Percentiles rank a stretch among this genome's conserved stretches.
phyloP scores from a whole-genome alignment of 768 basidiomycete species.

The Psilocybe sp. region DNA sequence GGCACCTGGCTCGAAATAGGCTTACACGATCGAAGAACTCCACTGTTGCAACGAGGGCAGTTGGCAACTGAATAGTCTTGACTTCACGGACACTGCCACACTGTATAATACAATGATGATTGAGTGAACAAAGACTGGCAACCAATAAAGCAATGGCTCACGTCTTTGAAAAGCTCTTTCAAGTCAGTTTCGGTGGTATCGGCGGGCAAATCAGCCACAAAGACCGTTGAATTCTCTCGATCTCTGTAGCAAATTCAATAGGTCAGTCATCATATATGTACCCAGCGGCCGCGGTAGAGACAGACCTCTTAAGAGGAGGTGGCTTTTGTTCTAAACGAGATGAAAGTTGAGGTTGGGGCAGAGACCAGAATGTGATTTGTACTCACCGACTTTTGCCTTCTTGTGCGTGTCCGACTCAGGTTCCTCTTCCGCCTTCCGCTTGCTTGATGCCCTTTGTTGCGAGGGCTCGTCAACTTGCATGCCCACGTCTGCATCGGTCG shows the following conservation, averaged over 20 bases:
- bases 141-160: conserved; percentile 25
- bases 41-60: conserved; percentile 73
- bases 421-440: conserved; percentile 64
- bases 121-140: background rate
- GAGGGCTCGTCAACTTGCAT: conserved; percentile 27
- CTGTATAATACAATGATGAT: conserved; percentile 34
- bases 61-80: conserved; percentile 64
- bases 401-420: conserved; percentile 40
- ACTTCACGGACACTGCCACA: conserved; percentile 87
- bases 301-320: conserved; percentile 58
- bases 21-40: conserved; percentile 75
- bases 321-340: conserved; percentile 39
- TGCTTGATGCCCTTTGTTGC: conserved; percentile 38
- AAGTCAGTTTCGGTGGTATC: conserved; percentile 65
- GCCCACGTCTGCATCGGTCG: background rate
- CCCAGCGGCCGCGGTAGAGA: conserved; percentile 6
- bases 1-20: background rate
- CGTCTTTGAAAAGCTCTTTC: conserved; percentile 80
- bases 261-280: background rate
- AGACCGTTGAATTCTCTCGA: conserved; percentile 91
- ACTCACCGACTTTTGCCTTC: conserved; percentile 59
- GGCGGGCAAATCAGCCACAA: conserved; percentile 69
- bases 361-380: background rate
- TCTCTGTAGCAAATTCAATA: conserved; percentile 51
- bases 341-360: background rate